Conservation (phyloP, 352 stramenopile species). For the Plasmopara muralis region DNA sequence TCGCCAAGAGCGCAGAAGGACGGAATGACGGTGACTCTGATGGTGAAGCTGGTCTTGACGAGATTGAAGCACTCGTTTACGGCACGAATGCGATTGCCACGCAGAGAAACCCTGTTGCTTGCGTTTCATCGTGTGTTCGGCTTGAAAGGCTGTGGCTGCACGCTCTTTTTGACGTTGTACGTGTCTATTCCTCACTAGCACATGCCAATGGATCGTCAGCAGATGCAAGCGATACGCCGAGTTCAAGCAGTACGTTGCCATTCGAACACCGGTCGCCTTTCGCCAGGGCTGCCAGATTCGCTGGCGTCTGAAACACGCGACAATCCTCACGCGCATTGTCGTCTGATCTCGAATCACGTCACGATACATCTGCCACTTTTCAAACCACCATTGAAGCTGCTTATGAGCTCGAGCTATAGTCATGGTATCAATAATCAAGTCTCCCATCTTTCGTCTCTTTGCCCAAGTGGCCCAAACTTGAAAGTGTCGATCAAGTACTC, state of each 20-base stretch:
- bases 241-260: conserved; percentile 10
- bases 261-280: conserved; percentile 4
- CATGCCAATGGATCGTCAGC: conserved; percentile 10
- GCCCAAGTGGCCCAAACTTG: conserved; percentile 16
- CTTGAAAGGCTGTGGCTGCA: conserved; percentile 1
- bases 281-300: conserved; percentile 16
- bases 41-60: conserved; percentile 9
- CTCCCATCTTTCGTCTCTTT: neutral
- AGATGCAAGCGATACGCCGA: conserved; percentile 8
- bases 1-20: conserved; percentile 9
- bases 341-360: neutral
- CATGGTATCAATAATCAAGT: conserved; percentile 4
- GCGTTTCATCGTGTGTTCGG: neutral
- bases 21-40: neutral
- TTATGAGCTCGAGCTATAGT: conserved; percentile 3
- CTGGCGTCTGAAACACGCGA: conserved; percentile 6
- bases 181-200: conserved; percentile 8
- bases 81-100: conserved; percentile 4
- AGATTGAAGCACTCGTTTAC: conserved; percentile 1
- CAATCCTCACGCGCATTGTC: neutral
- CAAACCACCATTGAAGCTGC: conserved; percentile 5
- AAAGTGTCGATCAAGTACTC: conserved; percentile 10
- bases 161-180: conserved; percentile 9
- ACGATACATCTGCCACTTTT: conserved; percentile 10
- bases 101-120: conserved; percentile 1